Evolutionary conservation across 768 basidiomycete species (phyloP).

Genomic region (Imleria badia): DNA sequence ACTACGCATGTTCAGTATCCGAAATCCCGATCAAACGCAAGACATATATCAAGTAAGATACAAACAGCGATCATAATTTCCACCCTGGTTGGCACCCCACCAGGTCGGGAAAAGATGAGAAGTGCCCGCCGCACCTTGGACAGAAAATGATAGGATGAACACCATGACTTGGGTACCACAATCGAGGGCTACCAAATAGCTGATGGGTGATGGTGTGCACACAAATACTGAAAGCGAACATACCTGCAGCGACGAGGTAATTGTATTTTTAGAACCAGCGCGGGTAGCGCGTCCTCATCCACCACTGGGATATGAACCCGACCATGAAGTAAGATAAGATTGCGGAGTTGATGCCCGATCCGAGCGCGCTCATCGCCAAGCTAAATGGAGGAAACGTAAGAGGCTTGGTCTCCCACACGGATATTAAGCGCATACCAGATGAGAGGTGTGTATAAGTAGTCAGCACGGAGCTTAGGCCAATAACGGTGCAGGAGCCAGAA

Average conservation of each 20-base stretch:
- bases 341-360: constrained; percentile 28
- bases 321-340: constrained; percentile 15
- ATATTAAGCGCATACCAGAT: constrained; percentile 22
- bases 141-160: constrained; percentile 49
- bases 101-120: constrained; percentile 51
- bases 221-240: neutral
- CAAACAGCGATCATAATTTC: constrained; percentile 34
- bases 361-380: constrained; percentile 15
- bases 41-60: constrained; percentile 4
- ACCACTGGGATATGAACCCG: constrained; percentile 37
- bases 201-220: neutral
- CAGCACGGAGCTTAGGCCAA: constrained; percentile 32
- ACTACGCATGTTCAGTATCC: too few species aligned
- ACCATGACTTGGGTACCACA: constrained; percentile 51
- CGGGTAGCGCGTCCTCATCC: constrained; percentile 35
- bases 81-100: constrained; percentile 58
- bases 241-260: constrained; percentile 42
- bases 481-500: constrained; percentile 40
- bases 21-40: too few species aligned
- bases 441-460: constrained; percentile 32
- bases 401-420: neutral
- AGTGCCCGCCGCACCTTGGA: constrained; percentile 49
- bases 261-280: constrained; percentile 40
- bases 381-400: constrained; percentile 7
- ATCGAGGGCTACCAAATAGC: constrained; percentile 29